A percentile compares a stretch with the other conserved stretches of the same genome.
These are phyloP conservation scores for Aspergillus arachidicola DNA, from an alignment of 2,329 filamentous ascomycete species.

Conservation along the genomic window DNA sequence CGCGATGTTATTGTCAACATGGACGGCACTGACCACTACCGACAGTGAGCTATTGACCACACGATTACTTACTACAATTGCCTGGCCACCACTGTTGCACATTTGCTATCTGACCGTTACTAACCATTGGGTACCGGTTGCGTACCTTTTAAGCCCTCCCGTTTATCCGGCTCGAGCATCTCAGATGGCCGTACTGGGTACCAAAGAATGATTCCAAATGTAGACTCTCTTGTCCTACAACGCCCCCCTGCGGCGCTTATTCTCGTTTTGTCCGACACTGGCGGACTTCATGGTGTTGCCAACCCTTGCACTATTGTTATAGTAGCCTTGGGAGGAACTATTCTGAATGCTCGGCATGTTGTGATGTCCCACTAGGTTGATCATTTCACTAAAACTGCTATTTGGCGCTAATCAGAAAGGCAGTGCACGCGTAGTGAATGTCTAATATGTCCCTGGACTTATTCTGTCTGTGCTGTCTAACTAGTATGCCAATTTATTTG, in stretches of 20 bases:
- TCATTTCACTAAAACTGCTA: background rate
- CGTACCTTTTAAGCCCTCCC: constrained; percentile 24
- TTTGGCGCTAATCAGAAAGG: background rate
- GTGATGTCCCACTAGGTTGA: background rate
- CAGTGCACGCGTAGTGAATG: background rate
- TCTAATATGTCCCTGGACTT: background rate
- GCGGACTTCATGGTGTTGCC: background rate
- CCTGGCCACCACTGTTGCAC: constrained; percentile 28
- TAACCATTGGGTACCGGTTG: constrained; percentile 25
- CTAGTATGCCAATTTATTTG: background rate
- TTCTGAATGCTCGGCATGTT: background rate
- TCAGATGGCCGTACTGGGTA: background rate
- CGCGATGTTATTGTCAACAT: background rate
- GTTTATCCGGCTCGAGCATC: constrained; percentile 10
- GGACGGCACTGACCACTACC: background rate
- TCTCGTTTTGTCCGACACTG: background rate
- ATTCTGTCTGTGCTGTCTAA: background rate
- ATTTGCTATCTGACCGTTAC: constrained; percentile 19
- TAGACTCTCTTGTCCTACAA: background rate
- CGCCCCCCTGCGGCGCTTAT: background rate
- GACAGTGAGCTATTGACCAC: background rate
- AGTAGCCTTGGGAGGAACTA: background rate
- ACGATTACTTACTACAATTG: constrained; percentile 18
- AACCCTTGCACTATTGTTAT: background rate
- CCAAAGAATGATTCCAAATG: background rate